Evolutionary conservation across 2,329 filamentous ascomycete species (phyloP), one percentile per base, ranked within the genome.

Genomic region (Didymellaceae sp.): DNA sequence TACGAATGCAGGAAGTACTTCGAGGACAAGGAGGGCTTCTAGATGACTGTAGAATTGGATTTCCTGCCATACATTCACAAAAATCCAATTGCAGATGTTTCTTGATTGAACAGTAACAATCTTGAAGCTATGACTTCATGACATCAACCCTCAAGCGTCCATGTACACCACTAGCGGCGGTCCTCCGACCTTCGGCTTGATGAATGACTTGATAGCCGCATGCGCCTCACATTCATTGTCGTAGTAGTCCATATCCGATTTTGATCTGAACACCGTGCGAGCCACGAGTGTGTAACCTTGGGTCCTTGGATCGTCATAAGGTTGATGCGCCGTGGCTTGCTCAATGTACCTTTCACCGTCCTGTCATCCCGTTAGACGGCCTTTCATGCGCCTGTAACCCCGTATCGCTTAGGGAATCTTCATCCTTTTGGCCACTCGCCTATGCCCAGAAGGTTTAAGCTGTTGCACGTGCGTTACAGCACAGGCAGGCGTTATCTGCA

Each of bases 341-440:
- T 85, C 72, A 58, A 91, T 88, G 70, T 90, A 91, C 1, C 85
- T 85, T 67, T 88, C 85, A 55, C 86, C 87, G 62, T 88, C 81
- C 88, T 90, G 24, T 9, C 25, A 31, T 11, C 11, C 6, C 20
- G 42, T 52, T 24, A 52, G 48, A 16, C 24, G n/a, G n/a, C n/a
- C n/a, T n/a, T n/a, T n/a, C n/a, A n/a, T n/a, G n/a, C n/a, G n/a
- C n/a, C n/a, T n/a, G n/a, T n/a, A n/a, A n/a, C n/a, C n/a, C n/a
- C n/a, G n/a, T n/a, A n/a, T n/a, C n/a, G n/a, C n/a, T n/a, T 28
- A 7, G 4, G 1, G 17, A 25, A 28, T 2, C 17, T 40, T 28
- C 22, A 51, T 32, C n/a, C 13, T 37, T 17, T 22, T 24, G 5
- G 20, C 34, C 14, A 38, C 21, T 22, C 21, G 34, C 13, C 14